Evolutionary conservation across 2,329 filamentous ascomycete species (phyloP).

Genomic region (Penicillium sp.): DNA sequence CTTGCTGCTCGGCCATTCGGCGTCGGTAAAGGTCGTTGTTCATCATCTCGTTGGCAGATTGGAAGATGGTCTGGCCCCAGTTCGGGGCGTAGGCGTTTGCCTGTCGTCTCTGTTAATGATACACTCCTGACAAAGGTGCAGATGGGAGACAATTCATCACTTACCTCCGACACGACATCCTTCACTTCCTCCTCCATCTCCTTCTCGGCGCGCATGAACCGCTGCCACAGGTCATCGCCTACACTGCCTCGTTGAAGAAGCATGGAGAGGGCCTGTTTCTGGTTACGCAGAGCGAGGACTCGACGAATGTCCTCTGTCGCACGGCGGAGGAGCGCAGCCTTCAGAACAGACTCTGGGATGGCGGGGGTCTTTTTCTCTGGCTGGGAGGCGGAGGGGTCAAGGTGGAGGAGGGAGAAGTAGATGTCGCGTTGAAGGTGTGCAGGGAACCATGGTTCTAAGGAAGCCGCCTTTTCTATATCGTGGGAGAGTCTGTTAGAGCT

Average conservation of each 20-base stretch:
- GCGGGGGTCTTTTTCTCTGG: slow-evolving; percentile 64
- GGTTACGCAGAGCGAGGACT: slow-evolving; percentile 80
- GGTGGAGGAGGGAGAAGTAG: slow-evolving; percentile 87
- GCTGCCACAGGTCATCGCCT: slow-evolving; percentile 92
- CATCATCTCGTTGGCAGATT: slow-evolving; percentile 93
- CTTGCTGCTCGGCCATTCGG: slow-evolving; percentile 70
- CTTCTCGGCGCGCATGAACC: slow-evolving; percentile 87
- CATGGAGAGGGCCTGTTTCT: slow-evolving; percentile 81
- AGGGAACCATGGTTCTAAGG: slow-evolving; percentile 91
- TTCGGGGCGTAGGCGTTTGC: slow-evolving; percentile 84
- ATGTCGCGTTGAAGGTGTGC: slow-evolving; percentile 88
- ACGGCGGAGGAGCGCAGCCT: slow-evolving; percentile 81
- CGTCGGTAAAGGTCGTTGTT: slow-evolving; percentile 76
- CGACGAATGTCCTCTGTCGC: slow-evolving; percentile 91
- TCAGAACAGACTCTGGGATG: slow-evolving; percentile 79
- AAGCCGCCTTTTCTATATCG: slow-evolving; percentile 67
- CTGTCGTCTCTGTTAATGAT: too few species aligned
- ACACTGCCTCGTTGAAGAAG: slow-evolving; percentile 87
- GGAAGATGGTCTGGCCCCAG: slow-evolving; percentile 96
- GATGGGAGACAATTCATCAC: slow-evolving; percentile 19
- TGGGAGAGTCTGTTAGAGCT: slow-evolving; percentile 8
- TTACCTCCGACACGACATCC: slow-evolving; percentile 88
- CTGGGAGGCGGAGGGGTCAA: slow-evolving; percentile 54
- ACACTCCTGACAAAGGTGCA: too few species aligned
- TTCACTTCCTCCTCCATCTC: slow-evolving; percentile 95